These are phyloP conservation scores for Torulaspora maleeae DNA, from an alignment of 805 yeast species.

Conservation along the genomic window DNA sequence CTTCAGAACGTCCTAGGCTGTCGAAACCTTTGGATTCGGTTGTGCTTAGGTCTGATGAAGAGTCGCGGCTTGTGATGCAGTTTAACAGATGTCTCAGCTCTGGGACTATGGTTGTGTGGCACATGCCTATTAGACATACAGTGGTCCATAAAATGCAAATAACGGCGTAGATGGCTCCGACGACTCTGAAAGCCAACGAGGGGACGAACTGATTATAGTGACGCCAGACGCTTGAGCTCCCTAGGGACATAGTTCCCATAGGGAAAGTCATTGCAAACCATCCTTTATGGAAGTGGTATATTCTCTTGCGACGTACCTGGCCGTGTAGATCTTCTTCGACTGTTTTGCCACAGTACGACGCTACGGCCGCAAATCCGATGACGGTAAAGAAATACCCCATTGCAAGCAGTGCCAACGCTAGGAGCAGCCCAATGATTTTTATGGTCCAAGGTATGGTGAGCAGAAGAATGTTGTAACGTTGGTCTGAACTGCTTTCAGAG, in stretches of 20 bases:
- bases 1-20: neutral
- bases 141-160: constrained; percentile 45
- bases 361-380: constrained; percentile 36
- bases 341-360: constrained; percentile 14
- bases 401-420: constrained; percentile 45
- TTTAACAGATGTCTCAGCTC: neutral
- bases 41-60: neutral
- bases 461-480: constrained; percentile 16
- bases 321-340: constrained; percentile 24
- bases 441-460: constrained; percentile 32
- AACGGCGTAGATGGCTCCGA: constrained; percentile 58
- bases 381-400: constrained; percentile 57
- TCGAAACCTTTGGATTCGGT: constrained; percentile 1
- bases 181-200: constrained; percentile 53
- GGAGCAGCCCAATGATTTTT: constrained; percentile 36
- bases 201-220: constrained; percentile 38
- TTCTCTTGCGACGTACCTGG: constrained; percentile 20
- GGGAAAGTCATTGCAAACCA: constrained; percentile 93
- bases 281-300: constrained; percentile 43
- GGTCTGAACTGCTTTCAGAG: constrained; percentile 16
- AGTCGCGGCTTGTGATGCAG: neutral
- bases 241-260: constrained; percentile 71
- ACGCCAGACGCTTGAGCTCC: constrained; percentile 48
- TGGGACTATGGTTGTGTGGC: constrained; percentile 1
- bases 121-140: constrained; percentile 35